Evolutionary conservation across 2,329 filamentous ascomycete species (phyloP), one percentile per base, ranked within the genome.

Genomic region (Orbilia ellipsospora): DNA sequence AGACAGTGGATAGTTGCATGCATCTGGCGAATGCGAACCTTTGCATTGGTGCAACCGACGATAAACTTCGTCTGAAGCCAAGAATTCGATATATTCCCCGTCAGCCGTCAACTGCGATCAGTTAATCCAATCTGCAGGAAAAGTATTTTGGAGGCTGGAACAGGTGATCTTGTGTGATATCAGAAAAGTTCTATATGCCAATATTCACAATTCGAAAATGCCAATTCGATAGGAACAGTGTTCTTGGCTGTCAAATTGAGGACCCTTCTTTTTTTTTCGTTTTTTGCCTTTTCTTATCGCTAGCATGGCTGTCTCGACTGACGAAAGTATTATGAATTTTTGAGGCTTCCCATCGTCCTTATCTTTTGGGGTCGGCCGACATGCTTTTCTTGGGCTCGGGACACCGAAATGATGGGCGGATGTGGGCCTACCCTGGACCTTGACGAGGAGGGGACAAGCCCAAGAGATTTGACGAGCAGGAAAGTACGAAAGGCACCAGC

Each of bases 261-360:
- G 6, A 36, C 23, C 28, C 15, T 45, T 40, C 23, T 45, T n/a
- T 4, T 45, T n/a, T 4, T 59, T 45, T 20, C 7, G 12, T 28
- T 61, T 10, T 60, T 55, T 55, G 36, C 18, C 26, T 60, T 61
- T 61, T 61, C 66, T 70, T 70, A 70, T 70, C 65, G 40, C 62
- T 36, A 6, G 31, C 31, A 1, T 36, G 31, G 31, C 44, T 48
- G 44, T 48, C 44, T 69, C 59, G 40, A 61, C 64, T 59, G 56
- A 51, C 36, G n/a, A 54, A 36, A 44, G 56, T 60, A 73, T 73
- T 73, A 73, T 61, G 62, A 73, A 73, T 73, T 70, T 45, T 31
- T 31, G 23, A 54, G 57, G 23, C 23, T 15, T 52, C 31, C 31
- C 2, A 36, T 36, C 31, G 1, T 12, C 50, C 63, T 68, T 68